These are phyloP conservation scores for Cryptosporidium viatorum DNA, from an alignment of 169 alveolate species.

Conservation along the genomic window DNA sequence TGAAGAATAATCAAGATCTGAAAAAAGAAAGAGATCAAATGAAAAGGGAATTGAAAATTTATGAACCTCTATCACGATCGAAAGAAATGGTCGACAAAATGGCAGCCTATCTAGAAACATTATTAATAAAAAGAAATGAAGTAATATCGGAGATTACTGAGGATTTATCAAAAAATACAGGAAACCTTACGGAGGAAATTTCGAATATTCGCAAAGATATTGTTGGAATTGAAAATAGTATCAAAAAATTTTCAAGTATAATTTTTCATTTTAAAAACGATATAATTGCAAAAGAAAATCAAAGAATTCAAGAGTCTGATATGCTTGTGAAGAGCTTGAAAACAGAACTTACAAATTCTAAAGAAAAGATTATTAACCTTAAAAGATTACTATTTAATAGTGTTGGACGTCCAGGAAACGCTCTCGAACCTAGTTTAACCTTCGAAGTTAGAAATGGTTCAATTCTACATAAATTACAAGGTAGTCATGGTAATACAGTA, in stretches of 20 bases:
- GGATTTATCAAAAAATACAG: constrained; percentile 55
- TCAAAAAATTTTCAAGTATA: constrained; percentile 28
- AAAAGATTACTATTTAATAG: constrained; percentile 37
- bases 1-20: constrained; percentile 33
- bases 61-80: constrained; percentile 47
- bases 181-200: constrained; percentile 38
- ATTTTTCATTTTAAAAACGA: constrained; percentile 52
- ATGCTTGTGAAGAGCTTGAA: constrained; percentile 28
- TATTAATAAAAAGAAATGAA: constrained; percentile 65
- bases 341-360: constrained; percentile 14
- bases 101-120: constrained; percentile 47
- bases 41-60: constrained; percentile 38
- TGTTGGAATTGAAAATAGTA: constrained; percentile 40
- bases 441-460: constrained; percentile 70
- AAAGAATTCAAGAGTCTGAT: constrained; percentile 63
- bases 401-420: constrained; percentile 58
- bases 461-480: constrained; percentile 52
- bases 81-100: constrained; percentile 73
- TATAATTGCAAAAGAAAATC: constrained; percentile 30
- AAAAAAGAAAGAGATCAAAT: constrained; percentile 48
- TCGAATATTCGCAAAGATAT: constrained; percentile 59
- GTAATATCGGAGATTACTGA: constrained; percentile 33
- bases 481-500: constrained; percentile 18
- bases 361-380: constrained; percentile 37
- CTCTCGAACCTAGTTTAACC: constrained; percentile 64